A percentile compares a stretch with the other conserved stretches of the same genome.
These are phyloP conservation scores for Wilcoxina mikolae DNA, from an alignment of 495 filamentous ascomycete genomes.

Conservation along the genomic window DNA sequence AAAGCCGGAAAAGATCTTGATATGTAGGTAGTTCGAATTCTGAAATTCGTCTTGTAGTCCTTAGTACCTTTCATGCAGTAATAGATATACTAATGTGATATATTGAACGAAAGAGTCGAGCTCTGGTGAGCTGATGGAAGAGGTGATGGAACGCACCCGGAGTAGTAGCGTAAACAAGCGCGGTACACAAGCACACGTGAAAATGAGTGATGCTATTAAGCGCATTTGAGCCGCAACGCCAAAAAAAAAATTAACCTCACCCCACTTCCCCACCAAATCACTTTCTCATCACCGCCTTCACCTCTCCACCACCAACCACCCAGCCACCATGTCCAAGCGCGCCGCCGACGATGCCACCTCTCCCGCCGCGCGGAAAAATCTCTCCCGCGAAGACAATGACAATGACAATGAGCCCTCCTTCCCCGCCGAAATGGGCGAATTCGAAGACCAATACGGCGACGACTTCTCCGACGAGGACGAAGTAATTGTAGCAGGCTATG, in stretches of 20 bases:
- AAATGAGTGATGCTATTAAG: too few species aligned
- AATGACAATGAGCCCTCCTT: neutral
- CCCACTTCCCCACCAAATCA: neutral
- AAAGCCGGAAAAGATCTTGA: too few species aligned
- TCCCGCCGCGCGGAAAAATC: conserved; percentile 32
- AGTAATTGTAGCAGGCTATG: conserved; percentile 68
- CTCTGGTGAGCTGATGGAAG: too few species aligned
- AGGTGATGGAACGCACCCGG: too few species aligned
- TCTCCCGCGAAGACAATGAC: conserved; percentile 13
- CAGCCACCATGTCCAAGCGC: conserved; percentile 31
- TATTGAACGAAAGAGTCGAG: too few species aligned
- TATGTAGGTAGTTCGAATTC: too few species aligned
- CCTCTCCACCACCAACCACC: neutral
- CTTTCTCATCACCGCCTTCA: neutral
- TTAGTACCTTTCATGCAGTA: too few species aligned
- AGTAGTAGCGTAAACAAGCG: too few species aligned
- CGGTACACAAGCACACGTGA: too few species aligned
- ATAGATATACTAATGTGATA: too few species aligned
- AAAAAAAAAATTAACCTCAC: neutral
- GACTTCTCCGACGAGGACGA: conserved; percentile 96
- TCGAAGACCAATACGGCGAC: conserved; percentile 92
- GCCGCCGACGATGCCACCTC: conserved; percentile 28
- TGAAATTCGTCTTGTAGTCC: too few species aligned
- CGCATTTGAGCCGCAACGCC: too few species aligned
- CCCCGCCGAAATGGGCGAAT: conserved; percentile 56